These are phyloP conservation scores for Maudiozyma pseudohumilis DNA, from an alignment of 805 yeast species.

Conservation along the genomic window DNA sequence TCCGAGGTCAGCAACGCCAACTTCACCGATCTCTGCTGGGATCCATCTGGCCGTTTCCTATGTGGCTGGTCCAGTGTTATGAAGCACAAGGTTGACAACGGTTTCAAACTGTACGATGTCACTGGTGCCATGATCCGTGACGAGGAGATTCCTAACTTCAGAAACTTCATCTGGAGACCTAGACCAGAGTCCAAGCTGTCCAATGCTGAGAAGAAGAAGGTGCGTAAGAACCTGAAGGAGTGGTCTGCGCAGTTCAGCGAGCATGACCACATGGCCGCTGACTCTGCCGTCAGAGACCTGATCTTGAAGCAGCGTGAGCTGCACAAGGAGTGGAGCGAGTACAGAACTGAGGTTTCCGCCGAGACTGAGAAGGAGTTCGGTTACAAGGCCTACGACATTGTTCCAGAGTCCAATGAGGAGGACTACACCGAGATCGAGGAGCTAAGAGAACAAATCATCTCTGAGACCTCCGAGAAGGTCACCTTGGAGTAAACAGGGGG, in stretches of 20 bases:
- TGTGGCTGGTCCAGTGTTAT: slow-evolving; percentile 82
- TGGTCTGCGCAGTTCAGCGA: slow-evolving; percentile 91
- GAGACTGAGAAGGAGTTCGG: slow-evolving; percentile 31
- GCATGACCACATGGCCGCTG: slow-evolving; percentile 90
- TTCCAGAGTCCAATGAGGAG: slow-evolving; percentile 33
- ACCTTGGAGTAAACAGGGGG: slow-evolving; percentile 22
- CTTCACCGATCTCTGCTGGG: slow-evolving; percentile 83
- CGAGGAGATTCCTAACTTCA: slow-evolving; percentile 72
- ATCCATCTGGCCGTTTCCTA: slow-evolving; percentile 86
- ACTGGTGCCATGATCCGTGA: slow-evolving; percentile 70
- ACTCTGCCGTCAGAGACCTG: slow-evolving; percentile 81
- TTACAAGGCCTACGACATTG: slow-evolving; percentile 29
- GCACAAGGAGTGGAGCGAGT: slow-evolving; percentile 76
- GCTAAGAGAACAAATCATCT: slow-evolving; percentile 62
- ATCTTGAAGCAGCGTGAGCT: slow-evolving; percentile 74
- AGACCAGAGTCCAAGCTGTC: slow-evolving; percentile 75
- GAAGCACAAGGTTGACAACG: slow-evolving; percentile 80
- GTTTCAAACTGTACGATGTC: slow-evolving; percentile 78
- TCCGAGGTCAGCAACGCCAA: slow-evolving; percentile 60
- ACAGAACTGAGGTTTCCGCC: slow-evolving; percentile 49
- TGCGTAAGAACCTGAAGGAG: slow-evolving; percentile 79
- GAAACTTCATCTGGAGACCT: slow-evolving; percentile 93
- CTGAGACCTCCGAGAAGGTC: slow-evolving; percentile 62
- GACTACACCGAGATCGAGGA: slow-evolving; percentile 63
- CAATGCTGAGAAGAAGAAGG: slow-evolving; percentile 76